Conservation (phyloP, 805 yeast genomes). For the Candida ponderosae region DNA sequence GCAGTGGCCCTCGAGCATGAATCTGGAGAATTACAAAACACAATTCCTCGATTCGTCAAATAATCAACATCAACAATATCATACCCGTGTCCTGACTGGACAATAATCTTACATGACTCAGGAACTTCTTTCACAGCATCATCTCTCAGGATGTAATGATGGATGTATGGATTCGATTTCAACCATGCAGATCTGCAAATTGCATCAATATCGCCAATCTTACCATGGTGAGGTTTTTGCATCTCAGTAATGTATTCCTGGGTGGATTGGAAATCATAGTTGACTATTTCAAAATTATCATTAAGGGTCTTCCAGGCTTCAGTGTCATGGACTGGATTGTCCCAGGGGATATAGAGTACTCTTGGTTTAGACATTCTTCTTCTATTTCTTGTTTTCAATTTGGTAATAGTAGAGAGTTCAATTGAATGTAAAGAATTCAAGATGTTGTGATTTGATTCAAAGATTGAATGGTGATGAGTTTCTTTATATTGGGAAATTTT, state of each 20-base stretch:
- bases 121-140: constrained; percentile 26
- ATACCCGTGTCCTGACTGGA: constrained; percentile 32
- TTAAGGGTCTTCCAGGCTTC: constrained; percentile 28
- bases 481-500: too few species aligned
- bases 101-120: constrained; percentile 26
- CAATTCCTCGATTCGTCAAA: constrained; percentile 22
- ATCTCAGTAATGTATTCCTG: constrained; percentile 28
- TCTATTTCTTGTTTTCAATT: background rate
- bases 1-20: constrained; percentile 32
- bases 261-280: constrained; percentile 24
- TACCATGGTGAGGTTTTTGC: constrained; percentile 26
- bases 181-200: constrained; percentile 31
- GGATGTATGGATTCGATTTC: constrained; percentile 29
- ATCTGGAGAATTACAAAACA: constrained; percentile 32
- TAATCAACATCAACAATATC: constrained; percentile 31
- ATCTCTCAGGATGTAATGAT: constrained; percentile 25
- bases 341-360: constrained; percentile 31
- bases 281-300: constrained; percentile 27
- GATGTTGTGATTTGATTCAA: background rate
- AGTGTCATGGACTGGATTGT: constrained; percentile 27
- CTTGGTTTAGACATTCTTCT: constrained; percentile 21
- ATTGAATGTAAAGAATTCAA: too few species aligned
- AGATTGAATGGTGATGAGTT: too few species aligned
- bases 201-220: constrained; percentile 27
- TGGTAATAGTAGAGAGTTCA: too few species aligned